These are phyloP conservation scores for Schizonepeta tenuifolia DNA, from an alignment of 257 asterid species.

Conservation along the genomic window DNA sequence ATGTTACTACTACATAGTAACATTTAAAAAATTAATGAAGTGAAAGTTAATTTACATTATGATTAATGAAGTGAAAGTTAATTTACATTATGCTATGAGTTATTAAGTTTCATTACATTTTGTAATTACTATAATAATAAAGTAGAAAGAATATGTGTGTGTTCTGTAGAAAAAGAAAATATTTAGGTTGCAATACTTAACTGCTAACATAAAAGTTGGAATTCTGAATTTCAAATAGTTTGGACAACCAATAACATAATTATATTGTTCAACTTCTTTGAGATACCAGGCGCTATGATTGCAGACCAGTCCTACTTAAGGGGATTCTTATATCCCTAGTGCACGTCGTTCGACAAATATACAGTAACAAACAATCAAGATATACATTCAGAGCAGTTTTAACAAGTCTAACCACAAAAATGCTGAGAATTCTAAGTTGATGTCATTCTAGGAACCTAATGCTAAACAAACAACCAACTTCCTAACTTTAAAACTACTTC, in stretches of 20 bases:
- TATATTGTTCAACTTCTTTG: background rate
- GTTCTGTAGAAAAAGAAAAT: background rate
- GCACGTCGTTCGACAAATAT: background rate
- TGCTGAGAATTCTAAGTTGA: constrained; percentile 4
- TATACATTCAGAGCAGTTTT: background rate
- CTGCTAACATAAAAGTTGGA: background rate
- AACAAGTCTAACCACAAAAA: background rate
- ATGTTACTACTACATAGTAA: background rate
- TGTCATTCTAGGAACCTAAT: background rate
- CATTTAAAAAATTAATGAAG: background rate
- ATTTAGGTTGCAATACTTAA: background rate
- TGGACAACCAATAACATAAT: background rate
- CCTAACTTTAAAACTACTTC: background rate
- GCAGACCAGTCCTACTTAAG: background rate
- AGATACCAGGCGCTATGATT: background rate
- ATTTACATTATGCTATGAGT: background rate
- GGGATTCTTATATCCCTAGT: background rate
- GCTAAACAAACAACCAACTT: background rate
- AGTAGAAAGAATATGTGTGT: background rate
- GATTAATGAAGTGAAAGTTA: background rate
- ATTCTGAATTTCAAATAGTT: background rate
- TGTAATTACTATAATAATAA: background rate
- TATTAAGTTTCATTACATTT: background rate
- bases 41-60: background rate
- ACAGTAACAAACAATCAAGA: background rate